A percentile compares a stretch with the other conserved stretches of the same genome.
These are phyloP conservation scores for Phyllosticta ampelicida DNA, from an alignment of 2,329 filamentous ascomycete species.

Conservation along the genomic window DNA sequence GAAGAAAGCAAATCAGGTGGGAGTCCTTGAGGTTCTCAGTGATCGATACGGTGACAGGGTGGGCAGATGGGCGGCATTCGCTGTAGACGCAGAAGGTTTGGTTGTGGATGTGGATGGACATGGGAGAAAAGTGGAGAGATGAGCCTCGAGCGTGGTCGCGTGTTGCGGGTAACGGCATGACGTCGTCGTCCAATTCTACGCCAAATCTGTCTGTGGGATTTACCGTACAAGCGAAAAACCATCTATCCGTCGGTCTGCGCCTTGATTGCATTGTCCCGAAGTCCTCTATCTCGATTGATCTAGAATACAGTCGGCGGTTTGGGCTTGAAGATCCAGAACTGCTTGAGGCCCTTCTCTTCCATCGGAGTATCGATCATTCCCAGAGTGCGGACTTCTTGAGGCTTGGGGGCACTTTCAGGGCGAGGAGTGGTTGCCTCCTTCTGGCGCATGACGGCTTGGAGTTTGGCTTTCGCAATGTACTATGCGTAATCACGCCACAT, in stretches of 20 bases:
- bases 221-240: background rate
- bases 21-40: slow-evolving; percentile 34
- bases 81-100: background rate
- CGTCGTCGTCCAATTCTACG: background rate
- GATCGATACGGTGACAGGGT: slow-evolving; percentile 29
- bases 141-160: background rate
- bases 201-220: background rate
- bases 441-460: slow-evolving; percentile 78
- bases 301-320: slow-evolving; percentile 5
- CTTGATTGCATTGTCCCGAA: background rate
- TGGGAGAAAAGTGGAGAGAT: background rate
- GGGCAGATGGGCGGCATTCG: slow-evolving; percentile 26
- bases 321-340: background rate
- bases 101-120: background rate
- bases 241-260: background rate
- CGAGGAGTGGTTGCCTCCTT: slow-evolving; percentile 61
- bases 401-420: slow-evolving; percentile 69
- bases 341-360: slow-evolving; percentile 52
- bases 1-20: slow-evolving; percentile 17
- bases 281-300: background rate
- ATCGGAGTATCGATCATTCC: slow-evolving; percentile 69
- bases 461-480: slow-evolving; percentile 63
- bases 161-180: too few relatives aligned
- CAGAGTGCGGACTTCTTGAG: slow-evolving; percentile 77
- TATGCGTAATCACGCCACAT: slow-evolving; percentile 26